Conservation (phyloP, 176 grass and related monocot genomes). For the Musa beccarii region DNA sequence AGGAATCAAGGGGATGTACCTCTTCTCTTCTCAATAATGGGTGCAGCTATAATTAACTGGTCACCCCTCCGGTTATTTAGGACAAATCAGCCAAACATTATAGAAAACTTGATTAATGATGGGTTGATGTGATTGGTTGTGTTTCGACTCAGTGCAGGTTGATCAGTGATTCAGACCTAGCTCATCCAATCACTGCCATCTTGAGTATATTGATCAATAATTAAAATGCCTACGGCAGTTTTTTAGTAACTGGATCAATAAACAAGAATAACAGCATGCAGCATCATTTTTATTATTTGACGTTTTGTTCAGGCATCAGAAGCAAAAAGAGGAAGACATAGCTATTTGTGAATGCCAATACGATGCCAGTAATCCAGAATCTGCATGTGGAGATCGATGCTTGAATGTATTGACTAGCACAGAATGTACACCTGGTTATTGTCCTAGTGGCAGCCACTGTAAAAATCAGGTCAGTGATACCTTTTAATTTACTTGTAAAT, state of each 20-base stretch:
- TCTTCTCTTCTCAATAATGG: too few relatives aligned
- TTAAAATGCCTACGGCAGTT: neutral
- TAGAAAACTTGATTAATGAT: too few relatives aligned
- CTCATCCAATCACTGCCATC: too few relatives aligned
- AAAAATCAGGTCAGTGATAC: conserved; percentile 66
- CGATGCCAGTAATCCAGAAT: conserved; percentile 51
- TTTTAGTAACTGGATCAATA: neutral
- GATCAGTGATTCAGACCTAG: too few relatives aligned
- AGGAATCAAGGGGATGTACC: too few relatives aligned
- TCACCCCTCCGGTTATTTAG: too few relatives aligned
- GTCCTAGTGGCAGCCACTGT: conserved; percentile 66
- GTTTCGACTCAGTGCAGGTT: too few relatives aligned
- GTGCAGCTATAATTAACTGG: too few relatives aligned
- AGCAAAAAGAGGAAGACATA: conserved; percentile 89
- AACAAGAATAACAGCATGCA: neutral
- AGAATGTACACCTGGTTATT: conserved; percentile 92
- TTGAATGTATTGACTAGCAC: conserved; percentile 86
- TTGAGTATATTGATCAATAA: neutral
- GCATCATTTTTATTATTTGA: neutral
- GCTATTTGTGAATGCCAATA: conserved; percentile 82
- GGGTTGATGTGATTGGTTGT: too few relatives aligned
- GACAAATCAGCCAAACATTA: too few relatives aligned
- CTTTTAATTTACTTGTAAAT: neutral
- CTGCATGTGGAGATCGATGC: conserved; percentile 70
- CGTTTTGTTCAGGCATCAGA: conserved; percentile 53